These are phyloP conservation scores for Rubus idaeus DNA, from an alignment of 306 rosid species.

Conservation along the genomic window DNA sequence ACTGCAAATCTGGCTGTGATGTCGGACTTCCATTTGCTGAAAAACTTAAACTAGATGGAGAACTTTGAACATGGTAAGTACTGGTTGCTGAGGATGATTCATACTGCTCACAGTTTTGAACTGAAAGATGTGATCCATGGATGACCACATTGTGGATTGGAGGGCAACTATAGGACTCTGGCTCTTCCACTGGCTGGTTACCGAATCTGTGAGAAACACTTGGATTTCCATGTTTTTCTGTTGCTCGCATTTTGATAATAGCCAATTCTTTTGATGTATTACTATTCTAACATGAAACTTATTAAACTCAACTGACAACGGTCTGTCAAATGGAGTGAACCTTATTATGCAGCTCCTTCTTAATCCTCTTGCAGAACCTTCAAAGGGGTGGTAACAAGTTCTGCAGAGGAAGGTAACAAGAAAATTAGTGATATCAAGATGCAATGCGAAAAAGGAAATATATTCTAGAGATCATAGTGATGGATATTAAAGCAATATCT, in stretches of 20 bases:
- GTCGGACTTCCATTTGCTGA: constrained; percentile 57
- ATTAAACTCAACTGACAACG: constrained; percentile 20
- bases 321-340: constrained; percentile 7
- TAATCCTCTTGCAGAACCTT: constrained; percentile 18
- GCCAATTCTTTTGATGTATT: constrained; percentile 18
- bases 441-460: neutral
- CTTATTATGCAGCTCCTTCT: constrained; percentile 10
- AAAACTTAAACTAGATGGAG: constrained; percentile 57
- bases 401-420: constrained; percentile 43
- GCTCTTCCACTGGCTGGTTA: constrained; percentile 45
- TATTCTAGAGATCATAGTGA: neutral
- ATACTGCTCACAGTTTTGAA: constrained; percentile 37
- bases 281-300: constrained; percentile 11
- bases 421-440: constrained; percentile 20
- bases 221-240: constrained; percentile 44
- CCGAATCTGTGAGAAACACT: constrained; percentile 42
- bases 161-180: constrained; percentile 42
- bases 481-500: constrained; percentile 1
- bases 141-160: constrained; percentile 34
- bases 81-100: constrained; percentile 59
- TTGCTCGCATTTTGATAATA: constrained; percentile 42
- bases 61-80: constrained; percentile 56
- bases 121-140: constrained; percentile 43
- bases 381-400: neutral
- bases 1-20: constrained; percentile 50